These are phyloP conservation scores for Blastocystis hominis DNA, from an alignment of 352 stramenopile species.

Conservation along the genomic window DNA sequence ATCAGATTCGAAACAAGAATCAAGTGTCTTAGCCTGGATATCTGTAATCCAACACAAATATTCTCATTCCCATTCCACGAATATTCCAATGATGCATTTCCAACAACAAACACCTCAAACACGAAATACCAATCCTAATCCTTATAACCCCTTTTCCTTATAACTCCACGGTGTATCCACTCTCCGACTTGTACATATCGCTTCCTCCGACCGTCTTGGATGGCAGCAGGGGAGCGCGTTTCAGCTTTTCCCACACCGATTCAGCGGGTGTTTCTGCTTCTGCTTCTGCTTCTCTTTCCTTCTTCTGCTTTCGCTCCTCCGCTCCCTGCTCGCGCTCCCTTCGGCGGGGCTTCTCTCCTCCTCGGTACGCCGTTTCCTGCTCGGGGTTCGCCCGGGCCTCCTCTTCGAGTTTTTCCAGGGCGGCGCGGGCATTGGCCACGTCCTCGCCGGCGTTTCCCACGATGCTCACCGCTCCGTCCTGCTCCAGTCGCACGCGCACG, in stretches of 20 bases:
- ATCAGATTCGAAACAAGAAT: no score
- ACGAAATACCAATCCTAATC: not conserved
- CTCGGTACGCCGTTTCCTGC: not conserved
- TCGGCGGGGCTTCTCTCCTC: not conserved
- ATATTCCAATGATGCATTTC: not conserved
- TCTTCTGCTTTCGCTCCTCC: not conserved
- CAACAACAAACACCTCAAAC: not conserved
- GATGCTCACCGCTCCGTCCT: not conserved
- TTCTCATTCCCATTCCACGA: not conserved
- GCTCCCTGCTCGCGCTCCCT: no score
- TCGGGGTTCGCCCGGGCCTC: not conserved
- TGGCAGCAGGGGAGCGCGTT: not conserved
- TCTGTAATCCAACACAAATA: not conserved
- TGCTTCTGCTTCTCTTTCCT: not conserved
- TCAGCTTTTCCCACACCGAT: slow-evolving; percentile 4
- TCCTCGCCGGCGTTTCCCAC: not conserved
- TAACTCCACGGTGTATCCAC: not conserved
- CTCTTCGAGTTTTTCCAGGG: not conserved
- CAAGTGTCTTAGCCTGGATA: not conserved
- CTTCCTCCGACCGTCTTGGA: not conserved
- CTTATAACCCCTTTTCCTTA: not conserved
- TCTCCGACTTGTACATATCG: not conserved
- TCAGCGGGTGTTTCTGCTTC: not conserved
- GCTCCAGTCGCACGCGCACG: not conserved
- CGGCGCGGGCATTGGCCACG: no score